Evolutionary conservation across 2,329 filamentous ascomycete genomes (phyloP), one percentile per base, ranked within the genome.

Genomic region (Botrytis aclada): DNA sequence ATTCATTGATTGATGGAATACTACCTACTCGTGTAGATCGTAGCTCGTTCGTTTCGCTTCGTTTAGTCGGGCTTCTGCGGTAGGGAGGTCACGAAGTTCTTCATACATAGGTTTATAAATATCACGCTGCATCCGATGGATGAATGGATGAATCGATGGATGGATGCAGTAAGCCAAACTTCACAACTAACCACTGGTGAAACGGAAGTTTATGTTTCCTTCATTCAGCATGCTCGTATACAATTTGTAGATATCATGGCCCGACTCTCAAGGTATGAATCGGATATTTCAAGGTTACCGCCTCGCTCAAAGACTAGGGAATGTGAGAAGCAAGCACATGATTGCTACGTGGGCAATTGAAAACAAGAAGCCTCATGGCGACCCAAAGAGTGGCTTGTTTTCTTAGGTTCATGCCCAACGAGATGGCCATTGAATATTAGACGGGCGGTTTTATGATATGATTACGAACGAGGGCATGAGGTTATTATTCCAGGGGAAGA

Each of bases 331-430:
- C 65, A 32, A 54, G 65, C 65, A 32, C 65, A 56, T 69, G 65
- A 56, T 69, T 69, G 65, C 51, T 69, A 69, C 65, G 65, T 69
- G 65, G 65, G 65, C 65, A 14, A 43, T 56, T 69, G 12, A 69
- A 32, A 69, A 8, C 65, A 58, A 67, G 65, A 69, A 56, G 65
- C 65, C 65, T 69, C 37, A 56, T 69, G 51, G 37, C 54, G 54
- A 69, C 65, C 65, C 65, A 56, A 69, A 41, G 37, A 32, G 39
- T 45, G 61, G 61, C 61, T 64, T 64, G 61, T 32, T 51, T 20
- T 43, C 14, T 65, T n/a, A 29, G 51, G 29, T 65, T 69, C 47
- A 32, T 69, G 65, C 65, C 65, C 65, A 69, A 69, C 65, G 65
- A 56, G 65, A 43, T 43, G 34, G n/a, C 14, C 32, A 62, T 62